phyloP scores from a whole-genome alignment of 352 stramenopile species.

The Phytophthora pseudosyringae region DNA sequence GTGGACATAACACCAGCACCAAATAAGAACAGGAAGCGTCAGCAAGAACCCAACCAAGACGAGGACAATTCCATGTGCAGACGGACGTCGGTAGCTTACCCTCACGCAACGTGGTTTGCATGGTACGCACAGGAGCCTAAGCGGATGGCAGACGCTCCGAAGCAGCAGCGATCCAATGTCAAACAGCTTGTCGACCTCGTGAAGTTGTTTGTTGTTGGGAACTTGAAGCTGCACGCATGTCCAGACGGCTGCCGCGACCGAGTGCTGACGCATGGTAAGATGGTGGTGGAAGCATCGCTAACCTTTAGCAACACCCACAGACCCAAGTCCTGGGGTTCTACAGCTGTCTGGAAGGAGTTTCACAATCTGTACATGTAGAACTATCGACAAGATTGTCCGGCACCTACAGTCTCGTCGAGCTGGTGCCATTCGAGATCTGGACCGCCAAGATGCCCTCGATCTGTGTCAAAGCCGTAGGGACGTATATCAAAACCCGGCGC shows the following conservation, averaged over 20 bases:
- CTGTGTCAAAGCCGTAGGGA: not conserved
- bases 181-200: constrained; percentile 28
- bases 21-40: not conserved
- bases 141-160: constrained; percentile 1
- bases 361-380: not conserved
- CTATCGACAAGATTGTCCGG: not conserved
- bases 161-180: constrained; percentile 16
- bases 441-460: constrained; percentile 2
- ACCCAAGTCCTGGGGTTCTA: constrained; percentile 3
- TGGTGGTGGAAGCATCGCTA: not conserved
- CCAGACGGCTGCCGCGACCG: constrained; percentile 8
- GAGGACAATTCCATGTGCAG: constrained; percentile 4
- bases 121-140: constrained; percentile 15
- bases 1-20: not conserved
- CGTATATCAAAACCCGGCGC: too few species aligned
- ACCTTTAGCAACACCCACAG: not conserved
- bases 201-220: constrained; percentile 12
- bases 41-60: constrained; percentile 13
- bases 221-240: constrained; percentile 6
- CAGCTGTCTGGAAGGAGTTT: constrained; percentile 1
- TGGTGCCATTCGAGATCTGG: not conserved
- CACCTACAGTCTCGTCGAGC: not conserved
- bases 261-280: not conserved
- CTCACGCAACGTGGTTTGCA: constrained; percentile 12
- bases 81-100: constrained; percentile 1